These are phyloP conservation scores for Pontederia crassipes DNA, from an alignment of 176 grass and related monocot species.

Conservation along the genomic window DNA sequence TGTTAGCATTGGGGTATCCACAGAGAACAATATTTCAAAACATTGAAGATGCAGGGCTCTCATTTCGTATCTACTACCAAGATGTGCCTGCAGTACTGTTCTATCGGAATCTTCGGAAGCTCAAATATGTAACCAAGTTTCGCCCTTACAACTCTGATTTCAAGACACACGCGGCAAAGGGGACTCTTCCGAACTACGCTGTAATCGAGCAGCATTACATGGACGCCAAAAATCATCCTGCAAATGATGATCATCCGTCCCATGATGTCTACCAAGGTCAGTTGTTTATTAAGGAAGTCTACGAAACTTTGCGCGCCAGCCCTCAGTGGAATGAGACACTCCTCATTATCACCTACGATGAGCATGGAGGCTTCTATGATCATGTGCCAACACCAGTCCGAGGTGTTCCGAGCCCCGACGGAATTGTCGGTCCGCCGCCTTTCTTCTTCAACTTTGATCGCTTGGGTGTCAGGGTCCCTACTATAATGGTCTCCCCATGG, in stretches of 20 bases:
- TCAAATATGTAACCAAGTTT: slow-evolving; percentile 82
- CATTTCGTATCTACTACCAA: slow-evolving; percentile 90
- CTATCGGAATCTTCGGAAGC: slow-evolving; percentile 85
- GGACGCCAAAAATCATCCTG: slow-evolving; percentile 50
- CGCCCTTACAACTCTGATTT: slow-evolving; percentile 39
- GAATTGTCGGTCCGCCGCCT: slow-evolving; percentile 51
- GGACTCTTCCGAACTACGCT: slow-evolving; percentile 63
- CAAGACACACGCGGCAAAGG: slow-evolving; percentile 32
- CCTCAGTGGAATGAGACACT: slow-evolving; percentile 93
- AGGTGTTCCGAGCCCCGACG: slow-evolving; percentile 71
- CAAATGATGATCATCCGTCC: slow-evolving; percentile 84
- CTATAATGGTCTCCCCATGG: slow-evolving; percentile 82
- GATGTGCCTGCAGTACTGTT: slow-evolving; percentile 61
- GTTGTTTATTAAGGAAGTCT: slow-evolving; percentile 72
- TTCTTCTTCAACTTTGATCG: slow-evolving; percentile 83
- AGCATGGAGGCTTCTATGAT: slow-evolving; percentile 91
- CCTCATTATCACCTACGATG: slow-evolving; percentile 78
- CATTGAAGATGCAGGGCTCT: slow-evolving; percentile 49
- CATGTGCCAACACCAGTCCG: slow-evolving; percentile 65
- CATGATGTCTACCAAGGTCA: slow-evolving; percentile 96
- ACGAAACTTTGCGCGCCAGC: slow-evolving; percentile 57
- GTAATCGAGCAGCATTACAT: slow-evolving; percentile 89
- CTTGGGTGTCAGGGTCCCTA: slow-evolving; percentile 60
- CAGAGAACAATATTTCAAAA: slow-evolving; percentile 90
- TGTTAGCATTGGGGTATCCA: slow-evolving; percentile 48